Evolutionary conservation across 257 asterid species (phyloP).

Genomic region (Ligustrum vulgare): DNA sequence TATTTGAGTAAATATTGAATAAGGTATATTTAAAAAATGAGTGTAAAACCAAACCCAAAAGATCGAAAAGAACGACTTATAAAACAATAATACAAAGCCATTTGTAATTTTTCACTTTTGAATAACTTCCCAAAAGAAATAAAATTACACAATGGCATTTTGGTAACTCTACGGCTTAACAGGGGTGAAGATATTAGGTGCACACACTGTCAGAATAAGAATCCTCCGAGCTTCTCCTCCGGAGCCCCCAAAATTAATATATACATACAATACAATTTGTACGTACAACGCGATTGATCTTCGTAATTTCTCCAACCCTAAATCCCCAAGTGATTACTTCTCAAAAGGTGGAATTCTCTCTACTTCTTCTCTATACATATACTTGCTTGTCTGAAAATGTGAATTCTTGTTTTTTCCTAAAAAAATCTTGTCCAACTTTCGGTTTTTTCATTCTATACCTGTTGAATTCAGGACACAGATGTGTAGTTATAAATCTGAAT

Average conservation of each 20-base stretch:
- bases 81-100: too few species aligned
- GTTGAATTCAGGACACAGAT: not conserved
- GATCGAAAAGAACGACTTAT: too few species aligned
- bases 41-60: too few species aligned
- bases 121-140: not conserved
- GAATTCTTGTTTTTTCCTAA: not conserved
- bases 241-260: conserved; percentile 27
- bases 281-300: conserved; percentile 24
- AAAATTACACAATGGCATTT: not conserved
- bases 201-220: conserved; percentile 2
- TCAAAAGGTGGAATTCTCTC: conserved; percentile 27
- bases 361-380: not conserved
- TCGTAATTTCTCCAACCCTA: conserved; percentile 13
- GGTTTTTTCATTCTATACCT: not conserved
- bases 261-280: conserved; percentile 12
- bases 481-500: not conserved
- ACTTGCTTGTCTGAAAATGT: not conserved
- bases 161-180: not conserved
- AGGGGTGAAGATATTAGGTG: conserved; percentile 20
- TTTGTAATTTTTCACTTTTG: too few species aligned
- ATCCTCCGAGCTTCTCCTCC: conserved; percentile 26
- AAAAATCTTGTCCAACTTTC: not conserved
- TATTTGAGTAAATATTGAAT: too few species aligned
- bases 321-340: conserved; percentile 1
- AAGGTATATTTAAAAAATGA: too few species aligned